phyloP scores from a whole-genome alignment of 257 asterid species.

The Plantago major region DNA sequence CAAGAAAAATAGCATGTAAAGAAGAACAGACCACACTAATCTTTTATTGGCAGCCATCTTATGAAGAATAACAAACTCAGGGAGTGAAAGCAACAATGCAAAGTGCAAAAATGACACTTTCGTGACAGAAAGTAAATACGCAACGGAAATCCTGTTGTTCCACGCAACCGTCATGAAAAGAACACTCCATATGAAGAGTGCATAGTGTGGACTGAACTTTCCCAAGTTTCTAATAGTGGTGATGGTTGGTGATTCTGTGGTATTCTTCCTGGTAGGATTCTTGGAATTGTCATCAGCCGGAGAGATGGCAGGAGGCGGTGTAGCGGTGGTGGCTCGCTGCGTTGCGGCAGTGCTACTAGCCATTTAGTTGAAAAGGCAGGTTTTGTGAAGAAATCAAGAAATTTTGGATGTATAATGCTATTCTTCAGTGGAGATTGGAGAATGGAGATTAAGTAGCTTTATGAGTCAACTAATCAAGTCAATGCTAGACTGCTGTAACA shows the following conservation, averaged over 20 bases:
- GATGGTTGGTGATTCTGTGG: too few relatives aligned
- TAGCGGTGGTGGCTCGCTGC: too few relatives aligned
- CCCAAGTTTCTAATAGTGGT: background rate
- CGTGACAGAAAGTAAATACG: conserved; percentile 26
- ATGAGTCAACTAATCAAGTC: background rate
- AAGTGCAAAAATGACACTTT: conserved; percentile 26
- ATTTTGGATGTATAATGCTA: too few relatives aligned
- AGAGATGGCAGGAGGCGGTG: too few relatives aligned
- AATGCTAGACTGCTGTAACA: background rate
- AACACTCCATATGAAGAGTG: conserved; percentile 28
- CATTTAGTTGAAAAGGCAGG: too few relatives aligned
- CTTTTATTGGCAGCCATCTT: conserved; percentile 13
- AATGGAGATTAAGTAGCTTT: background rate
- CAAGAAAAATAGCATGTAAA: conserved; percentile 19
- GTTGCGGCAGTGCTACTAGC: too few relatives aligned
- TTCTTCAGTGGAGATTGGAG: too few relatives aligned
- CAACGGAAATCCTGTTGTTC: conserved; percentile 21
- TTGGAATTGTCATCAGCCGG: too few relatives aligned
- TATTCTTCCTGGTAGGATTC: too few relatives aligned
- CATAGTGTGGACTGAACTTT: conserved; percentile 18
- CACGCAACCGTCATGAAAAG: conserved; percentile 35
- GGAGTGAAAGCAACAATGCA: conserved; percentile 20
- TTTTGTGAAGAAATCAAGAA: too few relatives aligned
- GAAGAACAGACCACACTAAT: background rate
- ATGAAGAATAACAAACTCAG: conserved; percentile 21